Evolutionary conservation across 192 early-diverging fungal species (phyloP).

Genomic region (Endogone sp.): DNA sequence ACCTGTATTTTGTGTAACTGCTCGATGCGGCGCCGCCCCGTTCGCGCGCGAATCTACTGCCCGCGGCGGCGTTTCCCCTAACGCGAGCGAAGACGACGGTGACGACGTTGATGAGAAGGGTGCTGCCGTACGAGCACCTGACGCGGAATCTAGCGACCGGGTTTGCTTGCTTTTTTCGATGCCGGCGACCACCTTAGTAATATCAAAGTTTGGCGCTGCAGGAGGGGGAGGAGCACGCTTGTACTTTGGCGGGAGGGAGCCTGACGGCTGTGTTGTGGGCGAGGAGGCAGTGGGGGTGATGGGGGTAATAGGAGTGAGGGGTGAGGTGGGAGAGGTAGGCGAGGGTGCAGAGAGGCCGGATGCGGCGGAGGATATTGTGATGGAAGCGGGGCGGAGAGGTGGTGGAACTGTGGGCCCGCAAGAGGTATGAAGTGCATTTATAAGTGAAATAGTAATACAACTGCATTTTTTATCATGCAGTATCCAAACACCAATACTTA

Average conservation of each 20-base stretch:
- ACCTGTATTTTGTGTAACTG: neutral
- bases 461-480: neutral
- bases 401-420: neutral
- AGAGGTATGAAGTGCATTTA: neutral
- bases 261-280: neutral
- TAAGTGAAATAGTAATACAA: neutral
- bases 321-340: no score
- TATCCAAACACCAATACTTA: no score
- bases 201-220: neutral
- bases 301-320: neutral
- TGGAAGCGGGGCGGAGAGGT: neutral
- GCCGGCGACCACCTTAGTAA: neutral
- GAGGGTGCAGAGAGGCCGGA: no score
- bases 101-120: no score
- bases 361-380: neutral
- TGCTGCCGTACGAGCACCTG: no score
- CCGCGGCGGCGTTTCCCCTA: neutral
- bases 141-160: neutral
- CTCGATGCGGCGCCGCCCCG: neutral
- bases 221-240: neutral
- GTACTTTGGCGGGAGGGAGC: neutral
- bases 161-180: neutral
- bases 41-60: neutral
- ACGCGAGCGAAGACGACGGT: no score
- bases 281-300: neutral